Evolutionary conservation across 164 flowering plant genomes (phyloP).

Genomic region (Piper betle): DNA sequence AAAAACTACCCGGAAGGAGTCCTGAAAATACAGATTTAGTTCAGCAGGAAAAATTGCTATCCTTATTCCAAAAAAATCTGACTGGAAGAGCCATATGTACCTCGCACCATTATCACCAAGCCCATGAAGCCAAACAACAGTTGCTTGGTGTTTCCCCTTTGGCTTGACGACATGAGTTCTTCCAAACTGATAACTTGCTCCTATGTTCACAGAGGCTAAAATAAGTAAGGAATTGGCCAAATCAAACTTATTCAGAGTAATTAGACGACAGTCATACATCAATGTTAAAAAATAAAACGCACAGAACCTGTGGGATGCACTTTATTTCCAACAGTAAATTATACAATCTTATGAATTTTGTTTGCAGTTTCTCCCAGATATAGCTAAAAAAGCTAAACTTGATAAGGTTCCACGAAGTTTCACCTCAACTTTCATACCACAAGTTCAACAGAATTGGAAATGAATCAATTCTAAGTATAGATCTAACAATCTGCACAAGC

Average conservation of each 20-base stretch:
- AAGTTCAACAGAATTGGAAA: not conserved
- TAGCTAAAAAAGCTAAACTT: no score
- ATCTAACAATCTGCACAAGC: not conserved
- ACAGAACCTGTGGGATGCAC: not conserved
- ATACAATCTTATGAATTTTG: not conserved
- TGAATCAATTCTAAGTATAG: no score
- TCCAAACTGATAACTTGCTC: constrained; percentile 56
- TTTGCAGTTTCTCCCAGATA: not conserved
- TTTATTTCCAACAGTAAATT: not conserved
- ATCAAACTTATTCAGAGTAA: not conserved
- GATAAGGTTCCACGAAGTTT: no score
- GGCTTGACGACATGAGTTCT: constrained; percentile 81
- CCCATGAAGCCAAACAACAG: constrained; percentile 81
- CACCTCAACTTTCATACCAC: not conserved
- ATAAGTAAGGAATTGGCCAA: not conserved
- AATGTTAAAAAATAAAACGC: not conserved
- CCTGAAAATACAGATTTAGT: no score
- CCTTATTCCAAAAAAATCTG: no score
- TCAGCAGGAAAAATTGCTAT: no score
- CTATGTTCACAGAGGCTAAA: constrained; percentile 38
- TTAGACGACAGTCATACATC: not conserved
- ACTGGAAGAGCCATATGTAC: constrained; percentile 14
- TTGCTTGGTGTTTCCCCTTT: constrained; percentile 66
- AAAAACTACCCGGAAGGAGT: no score
- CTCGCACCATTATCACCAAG: constrained; percentile 83